Base-by-base conservation (phyloP, 805 yeast species). In the Saccharomycopsis fermentans region DNA sequence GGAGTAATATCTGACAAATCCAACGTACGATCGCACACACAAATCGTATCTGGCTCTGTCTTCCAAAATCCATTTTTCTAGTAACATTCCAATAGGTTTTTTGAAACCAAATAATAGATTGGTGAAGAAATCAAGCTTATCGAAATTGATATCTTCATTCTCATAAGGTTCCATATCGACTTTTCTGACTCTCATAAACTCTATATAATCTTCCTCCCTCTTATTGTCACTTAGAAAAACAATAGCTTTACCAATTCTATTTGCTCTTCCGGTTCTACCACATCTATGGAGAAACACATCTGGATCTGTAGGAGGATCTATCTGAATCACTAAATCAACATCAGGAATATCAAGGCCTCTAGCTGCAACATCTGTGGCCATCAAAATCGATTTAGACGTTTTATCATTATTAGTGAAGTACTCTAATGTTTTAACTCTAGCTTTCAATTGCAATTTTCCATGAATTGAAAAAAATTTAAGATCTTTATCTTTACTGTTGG, bases 361-460 rank as follows among this genome's bases (percentile, higher is more conserved):
- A 0, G 98, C 97, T 0, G 99, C 97, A n/a, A 94, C 97, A 75
- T 94, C 99, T 0, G 99, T 94, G 1, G 99, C 90, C 71, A 94
- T 74, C 26, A 94, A 71, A 0, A 92, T 81, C 9, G 84, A 75
- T 63, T 82, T 84, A 2, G 71, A 70, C 6, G 68, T 66, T 4
- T 66, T 61, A 26, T 59, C 51, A 4, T 52, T 48, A 5, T 29
- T 40, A 36, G 40, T 21, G 67, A 92, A 94, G 36, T 70, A 73
- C 11, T 76, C 75, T 51, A 92, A 72, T 0, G 96, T 87, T 67
- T 81, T 87, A 56, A 86, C 71, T 63, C 99, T 78, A 16, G 96
- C 81, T 53, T 80, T 81, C 0, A 96, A 84, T n/a, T 82, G 82
- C 35, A 94, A 75, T 68, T 92, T 94, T 1, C 99, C 99, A 71